Evolutionary conservation across 2,329 filamentous ascomycete species (phyloP).

Genomic region (Ophiostoma angusticollis): DNA sequence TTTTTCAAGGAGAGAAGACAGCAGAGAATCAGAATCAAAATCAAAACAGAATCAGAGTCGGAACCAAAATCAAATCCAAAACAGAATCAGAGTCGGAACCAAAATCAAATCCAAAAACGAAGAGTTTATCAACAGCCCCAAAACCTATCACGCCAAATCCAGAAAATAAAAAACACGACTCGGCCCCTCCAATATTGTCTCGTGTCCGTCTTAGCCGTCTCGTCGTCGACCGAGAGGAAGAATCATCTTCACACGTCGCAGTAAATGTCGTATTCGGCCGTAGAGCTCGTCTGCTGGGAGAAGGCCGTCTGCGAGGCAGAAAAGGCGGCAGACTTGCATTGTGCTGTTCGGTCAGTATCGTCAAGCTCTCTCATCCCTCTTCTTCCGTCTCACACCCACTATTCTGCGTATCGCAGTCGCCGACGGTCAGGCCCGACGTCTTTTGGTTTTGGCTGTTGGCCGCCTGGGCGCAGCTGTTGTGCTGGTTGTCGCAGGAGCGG

Average conservation of each 20-base stretch:
- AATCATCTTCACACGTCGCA: constrained; percentile 24
- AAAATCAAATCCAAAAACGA: not conserved
- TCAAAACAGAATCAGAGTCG: not conserved
- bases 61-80: not conserved
- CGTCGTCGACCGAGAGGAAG: not conserved
- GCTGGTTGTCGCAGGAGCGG: constrained; percentile 35
- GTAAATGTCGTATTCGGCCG: constrained; percentile 33
- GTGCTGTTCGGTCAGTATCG: constrained; percentile 18
- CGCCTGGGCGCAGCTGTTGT: constrained; percentile 31
- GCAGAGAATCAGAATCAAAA: not conserved
- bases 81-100: not conserved
- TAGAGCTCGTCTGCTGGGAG: constrained; percentile 24
- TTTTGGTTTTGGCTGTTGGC: constrained; percentile 25
- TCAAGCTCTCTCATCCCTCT: not conserved
- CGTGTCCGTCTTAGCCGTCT: no score
- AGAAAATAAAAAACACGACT: no score
- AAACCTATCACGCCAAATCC: no score
- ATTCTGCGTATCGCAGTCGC: constrained; percentile 33
- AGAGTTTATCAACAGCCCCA: no score
- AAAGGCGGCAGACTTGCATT: constrained; percentile 25
- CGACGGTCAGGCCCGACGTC: constrained; percentile 23
- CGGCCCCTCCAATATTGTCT: no score
- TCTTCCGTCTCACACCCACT: constrained; percentile 21
- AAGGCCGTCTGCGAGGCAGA: constrained; percentile 22
- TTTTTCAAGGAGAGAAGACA: not conserved